phyloP scores from a whole-genome alignment of 768 basidiomycete genomes.

The Clavaria fumosa region DNA sequence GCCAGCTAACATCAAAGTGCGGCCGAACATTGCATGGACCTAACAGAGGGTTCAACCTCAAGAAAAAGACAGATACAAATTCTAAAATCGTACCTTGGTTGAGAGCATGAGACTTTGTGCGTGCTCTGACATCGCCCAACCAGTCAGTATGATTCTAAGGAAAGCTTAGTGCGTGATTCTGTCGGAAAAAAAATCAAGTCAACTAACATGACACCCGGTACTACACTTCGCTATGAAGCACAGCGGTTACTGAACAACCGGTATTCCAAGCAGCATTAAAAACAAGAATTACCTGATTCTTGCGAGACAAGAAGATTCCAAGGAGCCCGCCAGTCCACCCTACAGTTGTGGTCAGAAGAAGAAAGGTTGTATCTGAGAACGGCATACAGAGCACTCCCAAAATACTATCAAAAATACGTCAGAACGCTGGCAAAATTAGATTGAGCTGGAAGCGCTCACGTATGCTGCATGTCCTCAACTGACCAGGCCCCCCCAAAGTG shows the following conservation, averaged over 20 bases:
- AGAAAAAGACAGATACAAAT: not conserved
- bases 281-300: slow-evolving; percentile 42
- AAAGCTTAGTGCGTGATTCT: slow-evolving; percentile 1
- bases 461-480: slow-evolving; percentile 91
- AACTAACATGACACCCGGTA: slow-evolving; percentile 16
- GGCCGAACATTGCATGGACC: slow-evolving; percentile 79
- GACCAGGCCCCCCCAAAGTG: slow-evolving; percentile 74
- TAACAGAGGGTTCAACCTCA: slow-evolving; percentile 13
- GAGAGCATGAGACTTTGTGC: slow-evolving; percentile 74
- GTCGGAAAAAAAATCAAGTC: no score
- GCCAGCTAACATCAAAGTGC: slow-evolving; percentile 74
- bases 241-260: slow-evolving; percentile 2
- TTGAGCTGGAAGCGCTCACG: slow-evolving; percentile 31
- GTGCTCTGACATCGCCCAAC: slow-evolving; percentile 90
- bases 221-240: slow-evolving; percentile 44
- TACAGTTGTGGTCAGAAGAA: slow-evolving; percentile 14
- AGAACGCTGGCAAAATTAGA: not conserved
- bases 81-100: slow-evolving; percentile 38
- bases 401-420: slow-evolving; percentile 28
- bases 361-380: not conserved
- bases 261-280: not conserved
- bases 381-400: slow-evolving; percentile 56
- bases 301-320: slow-evolving; percentile 68
- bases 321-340: slow-evolving; percentile 92
- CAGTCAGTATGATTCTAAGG: slow-evolving; percentile 69